phyloP scores from a whole-genome alignment of 331 rosid species.

The Ulmus americana region DNA sequence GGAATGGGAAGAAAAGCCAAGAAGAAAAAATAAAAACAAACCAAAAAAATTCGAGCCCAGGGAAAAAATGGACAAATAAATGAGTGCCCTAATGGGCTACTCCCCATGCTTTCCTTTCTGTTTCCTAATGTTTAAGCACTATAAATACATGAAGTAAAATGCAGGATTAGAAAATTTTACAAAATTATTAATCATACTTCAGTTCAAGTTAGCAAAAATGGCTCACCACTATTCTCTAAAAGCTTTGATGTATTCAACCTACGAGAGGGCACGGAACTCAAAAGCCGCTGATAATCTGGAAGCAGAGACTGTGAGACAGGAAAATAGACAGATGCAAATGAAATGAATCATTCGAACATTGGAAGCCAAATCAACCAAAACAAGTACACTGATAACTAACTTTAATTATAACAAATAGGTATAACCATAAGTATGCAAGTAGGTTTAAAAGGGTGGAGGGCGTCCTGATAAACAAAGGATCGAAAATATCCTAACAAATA shows the following conservation, averaged over 20 bases:
- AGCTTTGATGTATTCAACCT: constrained; percentile 96
- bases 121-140: neutral
- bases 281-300: constrained; percentile 97
- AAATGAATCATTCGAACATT: constrained; percentile 32
- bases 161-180: neutral
- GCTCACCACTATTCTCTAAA: constrained; percentile 87
- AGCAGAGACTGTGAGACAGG: constrained; percentile 78
- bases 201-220: constrained; percentile 16
- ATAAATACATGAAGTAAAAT: too few relatives aligned
- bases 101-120: neutral
- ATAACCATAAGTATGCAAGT: neutral
- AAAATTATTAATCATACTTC: neutral
- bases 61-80: neutral
- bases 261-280: constrained; percentile 91
- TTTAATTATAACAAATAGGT: neutral
- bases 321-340: constrained; percentile 28
- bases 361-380: constrained; percentile 22
- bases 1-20: neutral
- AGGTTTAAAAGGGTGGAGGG: neutral
- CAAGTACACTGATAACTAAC: constrained; percentile 11
- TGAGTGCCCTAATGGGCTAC: neutral
- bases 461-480: neutral
- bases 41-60: neutral
- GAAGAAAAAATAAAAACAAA: neutral
- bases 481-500: neutral